A percentile compares a stretch with the other conserved stretches of the same genome.
Evolutionary conservation across 1,284 basidiomycete genomes (phyloP).

Genomic region (Rugiboletus extremiorientalis): DNA sequence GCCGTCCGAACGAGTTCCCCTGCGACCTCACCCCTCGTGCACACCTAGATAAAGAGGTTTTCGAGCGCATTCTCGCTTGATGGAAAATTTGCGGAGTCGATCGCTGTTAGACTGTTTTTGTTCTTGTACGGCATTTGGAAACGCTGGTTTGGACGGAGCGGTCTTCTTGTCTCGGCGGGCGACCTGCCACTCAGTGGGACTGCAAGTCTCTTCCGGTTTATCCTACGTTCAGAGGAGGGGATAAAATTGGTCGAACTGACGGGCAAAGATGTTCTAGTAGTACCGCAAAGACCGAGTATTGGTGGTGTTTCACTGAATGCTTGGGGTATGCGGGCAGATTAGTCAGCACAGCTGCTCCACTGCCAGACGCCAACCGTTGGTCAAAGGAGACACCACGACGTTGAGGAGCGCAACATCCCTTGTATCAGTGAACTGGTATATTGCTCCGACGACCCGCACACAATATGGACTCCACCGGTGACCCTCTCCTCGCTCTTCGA

Average conservation of each 20-base stretch:
- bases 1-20: neutral
- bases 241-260: too few relatives aligned
- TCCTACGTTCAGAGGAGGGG: too few relatives aligned
- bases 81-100: neutral
- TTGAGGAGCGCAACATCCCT: neutral
- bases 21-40: neutral
- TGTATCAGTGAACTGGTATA: neutral
- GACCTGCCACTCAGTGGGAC: too few relatives aligned
- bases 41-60: neutral
- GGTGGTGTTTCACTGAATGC: too few relatives aligned
- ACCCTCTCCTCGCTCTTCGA: slow-evolving; percentile 56
- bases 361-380: too few relatives aligned
- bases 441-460: neutral
- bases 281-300: too few relatives aligned
- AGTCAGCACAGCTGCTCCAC: too few relatives aligned
- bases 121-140: neutral
- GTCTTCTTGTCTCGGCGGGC: too few relatives aligned
- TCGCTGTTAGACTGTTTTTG: neutral
- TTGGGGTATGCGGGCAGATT: too few relatives aligned
- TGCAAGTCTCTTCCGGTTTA: too few relatives aligned
- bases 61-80: neutral
- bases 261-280: too few relatives aligned
- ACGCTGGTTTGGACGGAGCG: too few relatives aligned
- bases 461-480: slow-evolving; percentile 29
- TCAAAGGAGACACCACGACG: neutral